Base-by-base conservation (phyloP, 768 basidiomycete genomes). In the Lactarius tabidus region DNA sequence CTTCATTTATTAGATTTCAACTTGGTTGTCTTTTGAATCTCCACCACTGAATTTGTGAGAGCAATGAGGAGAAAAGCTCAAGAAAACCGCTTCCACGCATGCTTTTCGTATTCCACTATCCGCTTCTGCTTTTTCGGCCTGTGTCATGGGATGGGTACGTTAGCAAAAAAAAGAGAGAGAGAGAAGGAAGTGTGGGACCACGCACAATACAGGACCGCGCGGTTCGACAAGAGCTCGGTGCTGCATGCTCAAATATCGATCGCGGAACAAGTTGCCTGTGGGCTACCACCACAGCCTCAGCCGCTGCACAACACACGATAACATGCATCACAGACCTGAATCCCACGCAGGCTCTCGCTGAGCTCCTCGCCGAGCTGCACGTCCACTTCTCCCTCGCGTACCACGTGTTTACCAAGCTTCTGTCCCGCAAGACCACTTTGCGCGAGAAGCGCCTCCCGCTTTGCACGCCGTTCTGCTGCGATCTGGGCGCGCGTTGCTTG, bases 301-400 rank as follows among this genome's bases (percentile, higher is more conserved):
- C 18, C 45, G 6, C 48, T 43, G 43, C 23, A 59, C 12, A 31
- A 54, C 2, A 9, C 33, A 36, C 3, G 28, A 20, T 9, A 31
- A 55, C 43, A 20, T 52, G 51, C 29, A 15, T 18, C 23, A 76
- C 82, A 51, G 59, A 91, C 94, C 86, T 94, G 94, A 71, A 98
- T 77, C 45, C 80, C 86, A 62, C 95, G 80, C 70, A 96, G 76
- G 71, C 81, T 94, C 76, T 97, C 95, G 62, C 83, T 89, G 57
- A 97, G 75, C 72, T 97, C 93, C 67, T 96, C 95, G 2, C 92
- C 92, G 0, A 96, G 81, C 75, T 97, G 95, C 18, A 98, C 94
- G 53, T 88, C 90, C 5, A 95, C 81, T 38, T 81, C 79, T 17
- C 79, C 82, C 69, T 84, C 85, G 1, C 84, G 85, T 0, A 95